A percentile compares a stretch with the other conserved stretches of the same genome.
Conservation (phyloP, 768 basidiomycete genomes). For the Amanita fuliginea region DNA sequence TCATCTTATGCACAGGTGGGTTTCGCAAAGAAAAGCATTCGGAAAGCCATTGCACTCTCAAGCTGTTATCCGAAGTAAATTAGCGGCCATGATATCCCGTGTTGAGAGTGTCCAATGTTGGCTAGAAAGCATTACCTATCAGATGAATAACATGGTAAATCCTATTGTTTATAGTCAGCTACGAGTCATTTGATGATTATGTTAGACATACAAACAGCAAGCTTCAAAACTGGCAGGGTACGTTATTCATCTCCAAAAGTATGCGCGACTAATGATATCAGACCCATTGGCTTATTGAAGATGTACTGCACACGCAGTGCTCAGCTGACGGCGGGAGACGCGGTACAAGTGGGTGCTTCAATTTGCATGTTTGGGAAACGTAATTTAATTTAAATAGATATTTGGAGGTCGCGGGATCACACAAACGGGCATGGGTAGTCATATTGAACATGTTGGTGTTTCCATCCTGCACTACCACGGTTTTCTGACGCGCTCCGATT, state of each 20-base stretch:
- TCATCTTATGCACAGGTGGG: conserved; percentile 45
- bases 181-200: neutral
- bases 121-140: conserved; percentile 77
- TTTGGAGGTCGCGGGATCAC: conserved; percentile 88
- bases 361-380: neutral
- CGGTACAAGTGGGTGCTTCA: conserved; percentile 43
- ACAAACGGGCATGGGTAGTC: conserved; percentile 59
- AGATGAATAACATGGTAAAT: conserved; percentile 75
- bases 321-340: conserved; percentile 55
- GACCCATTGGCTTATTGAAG: conserved; percentile 63
- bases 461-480: conserved; percentile 6
- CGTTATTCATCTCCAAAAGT: neutral
- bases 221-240: conserved; percentile 66
- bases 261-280: conserved; percentile 13
- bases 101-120: conserved; percentile 65
- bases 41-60: conserved; percentile 79
- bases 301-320: conserved; percentile 53
- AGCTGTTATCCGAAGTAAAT: conserved; percentile 80
- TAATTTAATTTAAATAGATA: conserved; percentile 26
- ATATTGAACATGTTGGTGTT: conserved; percentile 50
- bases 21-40: conserved; percentile 78
- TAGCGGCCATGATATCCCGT: conserved; percentile 68
- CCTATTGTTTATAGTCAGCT: neutral
- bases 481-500: conserved; percentile 11
- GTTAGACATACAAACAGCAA: conserved; percentile 62